Conservation (phyloP, 2,329 filamentous ascomycete species). For the Gaeumannomyces sp. region DNA sequence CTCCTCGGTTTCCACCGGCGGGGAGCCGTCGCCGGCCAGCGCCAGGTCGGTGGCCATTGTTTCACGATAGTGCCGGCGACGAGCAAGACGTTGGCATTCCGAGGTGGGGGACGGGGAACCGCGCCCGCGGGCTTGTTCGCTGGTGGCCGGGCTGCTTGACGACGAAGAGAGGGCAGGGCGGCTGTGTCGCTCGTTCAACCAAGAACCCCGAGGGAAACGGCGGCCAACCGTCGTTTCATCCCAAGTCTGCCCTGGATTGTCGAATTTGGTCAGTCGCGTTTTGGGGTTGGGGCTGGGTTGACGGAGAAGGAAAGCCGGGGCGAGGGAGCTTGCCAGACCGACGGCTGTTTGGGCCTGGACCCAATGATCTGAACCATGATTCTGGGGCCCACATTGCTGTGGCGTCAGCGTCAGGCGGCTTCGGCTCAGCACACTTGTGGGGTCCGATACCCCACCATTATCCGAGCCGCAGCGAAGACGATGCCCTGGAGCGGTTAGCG, state of each 20-base stretch:
- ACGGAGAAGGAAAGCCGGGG: no score
- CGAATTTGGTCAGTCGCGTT: no score
- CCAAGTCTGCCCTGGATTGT: neutral
- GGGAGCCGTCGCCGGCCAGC: conserved; percentile 36
- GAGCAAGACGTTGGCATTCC: conserved; percentile 6
- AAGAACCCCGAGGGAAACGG: neutral
- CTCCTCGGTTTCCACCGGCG: conserved; percentile 69
- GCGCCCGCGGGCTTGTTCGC: neutral
- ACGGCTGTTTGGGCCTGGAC: no score
- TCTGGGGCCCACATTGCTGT: no score
- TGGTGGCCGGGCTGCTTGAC: neutral
- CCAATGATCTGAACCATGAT: no score
- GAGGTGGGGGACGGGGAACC: conserved; percentile 1
- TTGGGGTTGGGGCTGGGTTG: no score
- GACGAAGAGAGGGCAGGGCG: neutral
- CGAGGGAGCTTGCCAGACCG: no score
- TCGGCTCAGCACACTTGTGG: no score
- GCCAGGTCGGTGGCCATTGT: conserved; percentile 52
- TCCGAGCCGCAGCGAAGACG: no score
- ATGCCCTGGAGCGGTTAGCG: no score
- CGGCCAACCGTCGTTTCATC: conserved; percentile 1
- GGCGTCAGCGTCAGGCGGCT: no score
- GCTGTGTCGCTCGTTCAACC: neutral
- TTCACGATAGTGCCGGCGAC: conserved; percentile 13
- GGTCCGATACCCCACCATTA: no score